A percentile compares a stretch with the other conserved stretches of the same genome.
Conservation (phyloP, 257 asterid species). For the Solanum habrochaites region DNA sequence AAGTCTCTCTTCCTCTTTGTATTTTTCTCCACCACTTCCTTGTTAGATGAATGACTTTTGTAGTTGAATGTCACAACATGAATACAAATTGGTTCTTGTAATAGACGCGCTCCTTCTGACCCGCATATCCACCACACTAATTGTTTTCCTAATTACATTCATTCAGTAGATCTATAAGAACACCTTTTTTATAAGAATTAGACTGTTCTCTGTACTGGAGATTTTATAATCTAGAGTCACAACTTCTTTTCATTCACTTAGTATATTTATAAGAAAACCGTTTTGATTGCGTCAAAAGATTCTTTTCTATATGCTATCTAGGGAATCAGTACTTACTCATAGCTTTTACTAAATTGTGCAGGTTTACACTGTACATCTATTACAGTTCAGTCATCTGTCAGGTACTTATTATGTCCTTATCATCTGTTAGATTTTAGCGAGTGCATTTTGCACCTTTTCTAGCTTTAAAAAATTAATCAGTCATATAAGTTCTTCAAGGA, state of each 20-base stretch:
- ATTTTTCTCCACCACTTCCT: neutral
- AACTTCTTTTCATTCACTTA: neutral
- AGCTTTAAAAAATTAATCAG: neutral
- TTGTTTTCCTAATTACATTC: neutral
- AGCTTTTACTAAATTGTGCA: conserved; percentile 15
- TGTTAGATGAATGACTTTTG: neutral
- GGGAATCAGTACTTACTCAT: neutral
- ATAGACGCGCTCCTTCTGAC: neutral
- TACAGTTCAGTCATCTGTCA: conserved; percentile 42
- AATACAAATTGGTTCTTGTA: neutral
- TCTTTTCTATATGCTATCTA: neutral
- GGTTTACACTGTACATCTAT: conserved; percentile 41
- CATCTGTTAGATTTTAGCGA: neutral
- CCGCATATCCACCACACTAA: neutral
- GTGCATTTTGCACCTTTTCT: neutral
- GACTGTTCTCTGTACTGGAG: neutral
- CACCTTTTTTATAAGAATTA: neutral
- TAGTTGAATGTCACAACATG: neutral
- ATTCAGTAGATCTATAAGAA: neutral
- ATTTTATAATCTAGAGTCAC: neutral
- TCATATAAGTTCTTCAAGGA: neutral
- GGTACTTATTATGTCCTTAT: conserved; percentile 18
- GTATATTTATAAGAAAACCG: neutral
- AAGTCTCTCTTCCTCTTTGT: neutral
- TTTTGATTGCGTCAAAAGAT: neutral